Evolutionary conservation across 2,329 filamentous ascomycete genomes (phyloP).

Genomic region (Sclerotiophoma versabilis): DNA sequence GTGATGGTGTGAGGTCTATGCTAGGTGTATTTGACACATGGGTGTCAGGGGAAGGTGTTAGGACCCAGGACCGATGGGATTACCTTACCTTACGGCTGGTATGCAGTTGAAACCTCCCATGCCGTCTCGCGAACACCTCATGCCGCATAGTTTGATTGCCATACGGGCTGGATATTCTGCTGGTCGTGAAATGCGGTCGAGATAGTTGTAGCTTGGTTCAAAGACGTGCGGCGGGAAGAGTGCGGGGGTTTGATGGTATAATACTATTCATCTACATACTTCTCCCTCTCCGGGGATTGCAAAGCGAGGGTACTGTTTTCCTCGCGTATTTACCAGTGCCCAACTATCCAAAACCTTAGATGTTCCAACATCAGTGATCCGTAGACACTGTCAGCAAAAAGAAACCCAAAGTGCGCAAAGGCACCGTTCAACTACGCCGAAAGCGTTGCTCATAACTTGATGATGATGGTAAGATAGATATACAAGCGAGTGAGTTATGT

Average conservation of each 20-base stretch:
- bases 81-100: too few species aligned
- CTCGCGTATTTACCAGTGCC: background rate
- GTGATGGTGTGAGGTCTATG: too few species aligned
- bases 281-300: background rate
- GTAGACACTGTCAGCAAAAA: background rate
- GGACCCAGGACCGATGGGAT: too few species aligned
- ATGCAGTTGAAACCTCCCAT: too few species aligned
- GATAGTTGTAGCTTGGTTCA: too few species aligned
- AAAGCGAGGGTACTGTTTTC: conserved; percentile 1
- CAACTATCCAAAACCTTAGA: background rate
- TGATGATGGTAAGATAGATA: background rate
- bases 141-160: too few species aligned
- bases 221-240: too few species aligned
- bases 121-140: too few species aligned
- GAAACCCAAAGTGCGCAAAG: background rate
- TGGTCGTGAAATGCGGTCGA: too few species aligned
- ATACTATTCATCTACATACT: background rate
- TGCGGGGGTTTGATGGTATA: background rate
- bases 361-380: background rate
- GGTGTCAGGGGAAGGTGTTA: too few species aligned
- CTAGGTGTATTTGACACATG: too few species aligned
- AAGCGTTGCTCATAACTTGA: background rate
- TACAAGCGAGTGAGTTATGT: conserved; percentile 10
- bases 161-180: too few species aligned
- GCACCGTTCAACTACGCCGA: background rate